phyloP scores from a whole-genome alignment of 1,284 basidiomycete species.

The Ustilago tritici region DNA sequence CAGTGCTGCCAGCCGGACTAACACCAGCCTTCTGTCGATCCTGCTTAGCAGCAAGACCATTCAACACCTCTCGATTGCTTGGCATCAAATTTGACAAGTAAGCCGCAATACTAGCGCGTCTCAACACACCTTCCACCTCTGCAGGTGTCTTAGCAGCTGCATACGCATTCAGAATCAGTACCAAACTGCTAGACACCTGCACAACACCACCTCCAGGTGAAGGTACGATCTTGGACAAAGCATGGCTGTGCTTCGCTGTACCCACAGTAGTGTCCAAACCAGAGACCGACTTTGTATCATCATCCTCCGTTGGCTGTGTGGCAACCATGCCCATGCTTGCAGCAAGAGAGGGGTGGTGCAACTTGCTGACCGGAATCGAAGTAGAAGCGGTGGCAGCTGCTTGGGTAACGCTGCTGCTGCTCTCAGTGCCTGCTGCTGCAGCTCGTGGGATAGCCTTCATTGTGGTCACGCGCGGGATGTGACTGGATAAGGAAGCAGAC shows the following conservation, averaged over 20 bases:
- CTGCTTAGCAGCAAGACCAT: conserved; percentile 48
- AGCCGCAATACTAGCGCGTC: conserved; percentile 58
- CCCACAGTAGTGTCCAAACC: conserved; percentile 40
- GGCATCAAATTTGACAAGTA: conserved; percentile 53
- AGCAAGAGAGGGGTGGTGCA: conserved; percentile 56
- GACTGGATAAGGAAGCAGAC: conserved; percentile 41
- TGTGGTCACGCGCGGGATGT: conserved; percentile 54
- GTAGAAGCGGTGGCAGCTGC: conserved; percentile 36
- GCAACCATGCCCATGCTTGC: conserved; percentile 59
- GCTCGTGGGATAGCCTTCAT: conserved; percentile 33
- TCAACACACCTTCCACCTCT: conserved; percentile 59
- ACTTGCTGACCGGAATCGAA: conserved; percentile 49
- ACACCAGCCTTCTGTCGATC: conserved; percentile 38
- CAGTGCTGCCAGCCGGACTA: conserved; percentile 19
- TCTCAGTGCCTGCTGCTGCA: conserved; percentile 18
- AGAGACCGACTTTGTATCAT: conserved; percentile 37
- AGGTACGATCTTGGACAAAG: conserved; percentile 24
- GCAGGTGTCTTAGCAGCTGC: conserved; percentile 63
- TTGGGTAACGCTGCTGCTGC: conserved; percentile 24
- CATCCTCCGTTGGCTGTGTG: conserved; percentile 34
- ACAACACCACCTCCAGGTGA: conserved; percentile 28
- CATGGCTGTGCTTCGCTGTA: conserved; percentile 22
- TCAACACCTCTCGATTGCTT: conserved; percentile 59
- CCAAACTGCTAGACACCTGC: conserved; percentile 44
- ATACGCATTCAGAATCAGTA: conserved; percentile 63